Evolutionary conservation across 2,329 filamentous ascomycete species (phyloP).

Genomic region (Nigrospora osmanthi): DNA sequence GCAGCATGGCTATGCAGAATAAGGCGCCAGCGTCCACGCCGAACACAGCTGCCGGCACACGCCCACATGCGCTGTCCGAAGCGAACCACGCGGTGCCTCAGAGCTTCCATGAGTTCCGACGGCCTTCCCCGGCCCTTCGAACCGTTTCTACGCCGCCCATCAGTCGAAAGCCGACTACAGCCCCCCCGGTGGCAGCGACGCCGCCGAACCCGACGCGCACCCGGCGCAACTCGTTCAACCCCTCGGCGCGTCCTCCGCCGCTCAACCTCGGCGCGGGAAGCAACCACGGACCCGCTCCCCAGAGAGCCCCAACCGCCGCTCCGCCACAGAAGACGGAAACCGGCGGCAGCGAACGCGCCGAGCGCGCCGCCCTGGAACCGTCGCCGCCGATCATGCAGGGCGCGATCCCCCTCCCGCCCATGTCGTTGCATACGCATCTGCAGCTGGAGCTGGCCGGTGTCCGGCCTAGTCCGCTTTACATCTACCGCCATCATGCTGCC

Average conservation of each 20-base stretch:
- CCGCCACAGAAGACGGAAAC: conserved; percentile 7
- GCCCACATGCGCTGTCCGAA: conserved; percentile 3
- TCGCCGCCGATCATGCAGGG: conserved; percentile 41
- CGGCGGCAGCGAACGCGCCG: neutral
- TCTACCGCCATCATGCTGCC: conserved; percentile 47
- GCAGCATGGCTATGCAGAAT: conserved; percentile 18
- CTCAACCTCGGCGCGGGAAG: conserved; percentile 31
- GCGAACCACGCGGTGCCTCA: conserved; percentile 7
- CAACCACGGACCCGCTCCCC: neutral
- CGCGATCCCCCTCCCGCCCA: conserved; percentile 54
- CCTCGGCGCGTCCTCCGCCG: conserved; percentile 31
- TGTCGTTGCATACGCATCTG: conserved; percentile 58
- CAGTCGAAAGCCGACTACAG: conserved; percentile 24
- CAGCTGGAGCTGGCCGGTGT: conserved; percentile 57
- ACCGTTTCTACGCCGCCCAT: conserved; percentile 48
- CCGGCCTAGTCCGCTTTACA: conserved; percentile 57
- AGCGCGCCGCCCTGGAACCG: conserved; percentile 14
- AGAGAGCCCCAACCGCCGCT: conserved; percentile 6
- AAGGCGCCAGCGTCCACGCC: conserved; percentile 15
- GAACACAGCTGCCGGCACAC: conserved; percentile 2
- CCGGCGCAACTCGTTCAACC: conserved; percentile 43
- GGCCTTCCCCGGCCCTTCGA: conserved; percentile 25
- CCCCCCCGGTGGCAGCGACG: conserved; percentile 12
- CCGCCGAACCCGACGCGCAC: conserved; percentile 22
- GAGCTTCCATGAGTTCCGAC: conserved; percentile 21